Evolutionary conservation across 2,329 filamentous ascomycete species (phyloP), one percentile per base, ranked within the genome.

Genomic region (Sphaerulina musiva): DNA sequence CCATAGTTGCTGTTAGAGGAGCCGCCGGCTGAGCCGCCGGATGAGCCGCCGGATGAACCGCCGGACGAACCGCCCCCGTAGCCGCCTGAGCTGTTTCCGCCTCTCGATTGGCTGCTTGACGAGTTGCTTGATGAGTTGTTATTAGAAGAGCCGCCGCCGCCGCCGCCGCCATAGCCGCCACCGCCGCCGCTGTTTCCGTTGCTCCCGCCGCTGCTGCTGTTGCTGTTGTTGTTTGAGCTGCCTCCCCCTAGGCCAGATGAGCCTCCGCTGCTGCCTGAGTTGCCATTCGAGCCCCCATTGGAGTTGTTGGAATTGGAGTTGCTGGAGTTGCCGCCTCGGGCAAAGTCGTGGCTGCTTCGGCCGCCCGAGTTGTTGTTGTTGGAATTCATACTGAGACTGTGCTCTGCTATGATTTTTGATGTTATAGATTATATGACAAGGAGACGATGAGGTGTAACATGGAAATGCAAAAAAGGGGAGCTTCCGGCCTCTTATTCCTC

Each of bases 291-390:
- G 43, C 29, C 26, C 26, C 26, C 26, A 26, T 6, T 52, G 17
- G 42, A 44, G 49, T 39, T 51, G 41, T 45, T 46, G 44, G 31
- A 34, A 32, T 43, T 54, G 38, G 14, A 47, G n/a, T 46, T 53
- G 54, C 42, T 56, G 11, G 49, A 49, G 6, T 32, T 52, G 39
- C 48, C 48, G 39, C 48, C 48, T 10, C 48, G 48, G n/a, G 48
- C 48, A 45, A 51, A 51, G 40, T 51, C 48, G 40, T 51, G 48
- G 48, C 48, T 51, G 48, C 48, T 51, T 34, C 48, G 48, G 48
- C 48, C 48, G 17, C 48, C 48, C 11, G 46, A 48, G 36, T 51
- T 56, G 11, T 42, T 48, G 32, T 42, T 48, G 32, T 53, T 56
- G 10, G 48, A 50, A 41, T 47, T 47, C 41, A 44, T 53, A 50